Evolutionary conservation across 805 yeast genomes (phyloP).

Genomic region (Lipomyces japonicus): DNA sequence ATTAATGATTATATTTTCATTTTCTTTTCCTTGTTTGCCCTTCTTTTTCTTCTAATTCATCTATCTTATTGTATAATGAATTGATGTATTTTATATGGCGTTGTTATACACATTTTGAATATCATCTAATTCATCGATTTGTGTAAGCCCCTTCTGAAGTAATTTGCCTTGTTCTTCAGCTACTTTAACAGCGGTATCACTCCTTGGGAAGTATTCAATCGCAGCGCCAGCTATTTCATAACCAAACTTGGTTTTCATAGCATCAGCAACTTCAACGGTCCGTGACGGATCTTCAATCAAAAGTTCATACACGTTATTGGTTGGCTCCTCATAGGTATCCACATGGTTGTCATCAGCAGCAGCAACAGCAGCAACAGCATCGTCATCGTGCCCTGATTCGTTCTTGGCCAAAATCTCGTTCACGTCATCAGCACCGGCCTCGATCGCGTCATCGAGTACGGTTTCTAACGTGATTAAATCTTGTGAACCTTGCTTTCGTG

Average conservation of each 20-base stretch:
- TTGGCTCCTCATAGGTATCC: conserved; percentile 30
- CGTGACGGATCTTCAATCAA: conserved; percentile 63
- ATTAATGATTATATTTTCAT: too few species aligned
- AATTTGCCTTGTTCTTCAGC: conserved; percentile 51
- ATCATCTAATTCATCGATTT: conserved; percentile 77
- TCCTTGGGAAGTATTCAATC: conserved; percentile 60
- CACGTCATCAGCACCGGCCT: conserved; percentile 61
- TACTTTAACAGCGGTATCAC: conserved; percentile 56
- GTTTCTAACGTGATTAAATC: conserved; percentile 33
- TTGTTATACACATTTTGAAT: conserved; percentile 77
- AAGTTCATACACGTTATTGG: conserved; percentile 42
- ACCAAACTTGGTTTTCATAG: conserved; percentile 46
- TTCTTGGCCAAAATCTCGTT: conserved; percentile 34
- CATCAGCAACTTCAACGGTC: conserved; percentile 58
- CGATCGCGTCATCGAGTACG: conserved; percentile 48
- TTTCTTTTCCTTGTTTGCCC: background rate
- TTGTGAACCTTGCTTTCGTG: too few species aligned
- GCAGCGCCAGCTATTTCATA: conserved; percentile 68
- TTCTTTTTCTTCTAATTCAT: background rate
- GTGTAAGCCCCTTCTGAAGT: conserved; percentile 54
- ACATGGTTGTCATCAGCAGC: too few species aligned
- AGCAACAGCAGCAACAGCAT: conserved; percentile 21
- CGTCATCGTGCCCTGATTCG: conserved; percentile 39
- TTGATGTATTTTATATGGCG: conserved; percentile 20
- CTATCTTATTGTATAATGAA: too few species aligned